Evolutionary conservation across 2,329 filamentous ascomycete genomes (phyloP).

Genomic region (Dactylellina cionopaga): DNA sequence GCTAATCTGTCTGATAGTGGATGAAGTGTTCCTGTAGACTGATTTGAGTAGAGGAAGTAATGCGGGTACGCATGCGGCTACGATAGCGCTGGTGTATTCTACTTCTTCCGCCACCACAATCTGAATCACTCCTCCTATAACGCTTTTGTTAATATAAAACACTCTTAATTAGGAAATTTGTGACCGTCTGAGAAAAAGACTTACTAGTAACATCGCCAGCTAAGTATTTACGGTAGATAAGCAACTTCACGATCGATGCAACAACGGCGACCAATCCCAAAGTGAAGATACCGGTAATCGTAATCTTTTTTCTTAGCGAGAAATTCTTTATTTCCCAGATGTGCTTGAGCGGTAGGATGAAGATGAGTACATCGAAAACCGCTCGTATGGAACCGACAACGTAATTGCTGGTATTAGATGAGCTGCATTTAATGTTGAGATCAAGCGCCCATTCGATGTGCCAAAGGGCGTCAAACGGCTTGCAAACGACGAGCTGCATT

Average conservation of each 20-base stretch:
- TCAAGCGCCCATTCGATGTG: background rate
- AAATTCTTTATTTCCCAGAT: slow-evolving; percentile 21
- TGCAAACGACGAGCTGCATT: background rate
- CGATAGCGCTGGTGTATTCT: slow-evolving; percentile 18
- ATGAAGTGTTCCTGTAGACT: slow-evolving; percentile 15
- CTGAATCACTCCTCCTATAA: background rate
- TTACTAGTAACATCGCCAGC: background rate
- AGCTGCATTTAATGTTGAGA: background rate
- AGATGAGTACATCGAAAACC: slow-evolving; percentile 7
- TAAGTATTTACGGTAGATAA: slow-evolving; percentile 5
- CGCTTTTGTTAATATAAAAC: background rate
- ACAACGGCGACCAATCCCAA: background rate
- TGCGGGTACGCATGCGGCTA: slow-evolving; percentile 15
- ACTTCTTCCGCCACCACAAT: slow-evolving; percentile 1
- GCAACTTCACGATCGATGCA: slow-evolving; percentile 6
- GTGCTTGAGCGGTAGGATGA: slow-evolving; percentile 14
- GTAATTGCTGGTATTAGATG: background rate
- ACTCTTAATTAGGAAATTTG: background rate
- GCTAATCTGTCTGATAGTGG: slow-evolving; percentile 14
- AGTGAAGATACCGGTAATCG: slow-evolving; percentile 10
- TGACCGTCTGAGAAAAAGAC: background rate
- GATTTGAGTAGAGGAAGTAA: slow-evolving; percentile 14
- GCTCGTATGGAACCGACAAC: slow-evolving; percentile 2
- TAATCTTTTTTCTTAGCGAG: slow-evolving; percentile 16
- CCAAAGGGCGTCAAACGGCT: slow-evolving; percentile 1